phyloP scores from a whole-genome alignment of 1,284 basidiomycete species.

The Microbotryum scabiosae region DNA sequence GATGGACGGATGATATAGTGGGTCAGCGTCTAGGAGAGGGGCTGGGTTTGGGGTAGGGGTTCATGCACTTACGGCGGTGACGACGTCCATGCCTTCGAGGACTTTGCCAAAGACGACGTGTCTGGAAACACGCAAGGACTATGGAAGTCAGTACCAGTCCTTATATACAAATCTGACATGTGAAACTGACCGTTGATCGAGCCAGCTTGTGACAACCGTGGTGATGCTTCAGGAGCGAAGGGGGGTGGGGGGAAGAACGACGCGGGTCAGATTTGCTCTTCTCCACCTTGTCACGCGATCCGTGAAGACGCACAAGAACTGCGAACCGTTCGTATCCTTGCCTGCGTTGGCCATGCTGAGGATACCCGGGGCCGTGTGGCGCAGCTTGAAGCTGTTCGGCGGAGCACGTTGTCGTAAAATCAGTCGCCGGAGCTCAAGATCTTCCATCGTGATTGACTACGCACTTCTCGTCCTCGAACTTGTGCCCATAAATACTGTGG shows the following conservation, averaged over 20 bases:
- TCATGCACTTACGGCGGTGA: slow-evolving; percentile 59
- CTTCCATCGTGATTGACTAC: slow-evolving; percentile 30
- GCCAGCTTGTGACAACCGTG: slow-evolving; percentile 55
- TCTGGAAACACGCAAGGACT: slow-evolving; percentile 13
- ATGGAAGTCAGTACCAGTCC: too few relatives aligned
- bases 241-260: slow-evolving; percentile 49
- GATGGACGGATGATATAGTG: neutral
- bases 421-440: neutral
- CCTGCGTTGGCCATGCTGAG: slow-evolving; percentile 89
- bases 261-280: too few relatives aligned
- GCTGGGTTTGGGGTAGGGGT: neutral
- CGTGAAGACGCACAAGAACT: neutral
- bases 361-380: slow-evolving; percentile 72
- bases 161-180: too few relatives aligned
- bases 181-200: slow-evolving; percentile 34
- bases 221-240: slow-evolving; percentile 51
- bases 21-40: neutral
- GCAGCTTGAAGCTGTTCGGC: slow-evolving; percentile 56
- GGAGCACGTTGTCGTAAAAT: neutral
- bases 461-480: slow-evolving; percentile 44
- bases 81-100: slow-evolving; percentile 78
- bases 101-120: slow-evolving; percentile 78
- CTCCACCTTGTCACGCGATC: too few relatives aligned
- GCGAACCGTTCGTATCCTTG: slow-evolving; percentile 64
- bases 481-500: slow-evolving; percentile 37